A percentile compares a stretch with the other conserved stretches of the same genome.
Conservation (phyloP, 2,329 filamentous ascomycete genomes). For the Leptographium radiaticola region DNA sequence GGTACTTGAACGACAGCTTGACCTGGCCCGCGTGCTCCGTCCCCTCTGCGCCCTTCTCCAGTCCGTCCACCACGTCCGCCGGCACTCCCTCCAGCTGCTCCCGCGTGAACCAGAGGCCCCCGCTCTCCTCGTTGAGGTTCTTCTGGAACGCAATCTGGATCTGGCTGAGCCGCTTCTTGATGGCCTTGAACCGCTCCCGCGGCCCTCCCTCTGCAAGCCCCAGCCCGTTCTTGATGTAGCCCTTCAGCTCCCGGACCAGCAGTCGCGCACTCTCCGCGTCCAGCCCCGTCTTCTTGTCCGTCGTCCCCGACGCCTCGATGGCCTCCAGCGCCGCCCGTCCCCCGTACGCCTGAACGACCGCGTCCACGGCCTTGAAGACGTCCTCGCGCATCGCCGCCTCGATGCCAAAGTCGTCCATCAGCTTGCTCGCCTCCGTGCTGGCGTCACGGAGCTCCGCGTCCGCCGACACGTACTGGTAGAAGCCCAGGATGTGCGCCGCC, state of each 20-base stretch:
- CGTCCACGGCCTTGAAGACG: constrained; percentile 54
- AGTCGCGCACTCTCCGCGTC: constrained; percentile 59
- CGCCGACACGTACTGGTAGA: constrained; percentile 68
- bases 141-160: constrained; percentile 66
- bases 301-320: constrained; percentile 16
- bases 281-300: constrained; percentile 22
- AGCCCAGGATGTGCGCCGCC: constrained; percentile 54
- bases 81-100: constrained; percentile 67
- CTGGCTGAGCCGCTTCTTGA: constrained; percentile 66
- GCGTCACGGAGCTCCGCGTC: constrained; percentile 58
- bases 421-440: constrained; percentile 61
- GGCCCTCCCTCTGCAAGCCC: constrained; percentile 55
- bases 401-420: constrained; percentile 65
- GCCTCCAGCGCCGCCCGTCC: constrained; percentile 32
- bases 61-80: constrained; percentile 47
- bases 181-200: constrained; percentile 72
- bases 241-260: constrained; percentile 65
- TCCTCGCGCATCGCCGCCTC: constrained; percentile 74
- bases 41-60: constrained; percentile 52
- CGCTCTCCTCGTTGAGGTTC: constrained; percentile 71
- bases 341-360: constrained; percentile 36
- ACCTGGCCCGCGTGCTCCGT: constrained; percentile 58
- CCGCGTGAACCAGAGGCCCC: constrained; percentile 64
- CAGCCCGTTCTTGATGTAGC: constrained; percentile 64
- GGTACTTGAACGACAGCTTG: constrained; percentile 71